A percentile compares a stretch with the other conserved stretches of the same genome.
phyloP scores from a whole-genome alignment of 306 rosid species.

The Castanea crenata region DNA sequence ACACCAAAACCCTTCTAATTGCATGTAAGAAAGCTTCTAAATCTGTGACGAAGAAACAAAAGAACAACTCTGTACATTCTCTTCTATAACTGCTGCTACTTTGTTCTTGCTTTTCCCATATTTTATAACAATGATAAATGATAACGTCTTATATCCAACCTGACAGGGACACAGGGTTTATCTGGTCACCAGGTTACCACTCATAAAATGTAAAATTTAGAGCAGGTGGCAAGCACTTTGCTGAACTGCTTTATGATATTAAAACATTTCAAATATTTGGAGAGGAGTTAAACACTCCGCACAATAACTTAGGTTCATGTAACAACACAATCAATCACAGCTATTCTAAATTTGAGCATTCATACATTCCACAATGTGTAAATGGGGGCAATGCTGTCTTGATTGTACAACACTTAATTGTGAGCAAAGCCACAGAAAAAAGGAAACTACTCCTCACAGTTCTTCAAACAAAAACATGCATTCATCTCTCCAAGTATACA shows the following conservation, averaged over 20 bases:
- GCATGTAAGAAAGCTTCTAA: too few species aligned
- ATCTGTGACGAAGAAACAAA: too few species aligned
- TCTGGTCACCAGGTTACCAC: too few species aligned
- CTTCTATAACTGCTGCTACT: too few species aligned
- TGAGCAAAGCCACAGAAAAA: not conserved
- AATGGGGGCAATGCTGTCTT: not conserved
- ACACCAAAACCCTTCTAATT: too few species aligned
- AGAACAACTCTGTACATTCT: too few species aligned
- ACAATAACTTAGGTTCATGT: not conserved
- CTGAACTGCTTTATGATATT: not conserved
- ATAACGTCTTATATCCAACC: too few species aligned
- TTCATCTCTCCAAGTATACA: not conserved
- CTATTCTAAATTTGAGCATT: not conserved
- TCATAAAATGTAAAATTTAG: not conserved
- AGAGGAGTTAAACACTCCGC: not conserved
- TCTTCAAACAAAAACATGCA: constrained; percentile 3
- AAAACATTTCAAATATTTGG: not conserved
- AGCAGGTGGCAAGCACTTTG: not conserved
- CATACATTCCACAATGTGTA: not conserved
- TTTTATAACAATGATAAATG: too few species aligned
- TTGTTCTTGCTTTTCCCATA: too few species aligned
- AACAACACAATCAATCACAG: not conserved
- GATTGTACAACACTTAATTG: not conserved
- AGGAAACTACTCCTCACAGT: not conserved
- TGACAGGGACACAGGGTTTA: too few species aligned